These are phyloP conservation scores for Neofusicoccum ribis DNA, from an alignment of 2,329 filamentous ascomycete genomes.

Conservation along the genomic window DNA sequence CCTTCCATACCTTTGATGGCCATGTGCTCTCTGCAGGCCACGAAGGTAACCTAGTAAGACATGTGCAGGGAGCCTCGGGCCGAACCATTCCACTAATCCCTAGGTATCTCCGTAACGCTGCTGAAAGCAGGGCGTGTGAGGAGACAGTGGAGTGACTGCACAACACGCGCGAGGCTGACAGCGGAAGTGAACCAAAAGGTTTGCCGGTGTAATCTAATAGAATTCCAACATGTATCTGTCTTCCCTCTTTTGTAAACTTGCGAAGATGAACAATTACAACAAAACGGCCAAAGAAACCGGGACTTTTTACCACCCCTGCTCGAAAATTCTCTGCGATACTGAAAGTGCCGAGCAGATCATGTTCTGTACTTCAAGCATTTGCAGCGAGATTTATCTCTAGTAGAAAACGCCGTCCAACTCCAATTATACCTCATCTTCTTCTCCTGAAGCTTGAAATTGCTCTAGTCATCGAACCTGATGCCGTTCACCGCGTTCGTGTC, in stretches of 20 bases:
- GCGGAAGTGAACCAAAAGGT: neutral
- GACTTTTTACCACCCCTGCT: neutral
- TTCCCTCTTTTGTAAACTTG: neutral
- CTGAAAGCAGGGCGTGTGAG: neutral
- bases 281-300: neutral
- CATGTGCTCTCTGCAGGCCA: neutral
- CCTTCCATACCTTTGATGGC: neutral
- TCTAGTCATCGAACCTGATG: slow-evolving; percentile 88
- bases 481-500: slow-evolving; percentile 80
- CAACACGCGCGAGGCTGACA: neutral
- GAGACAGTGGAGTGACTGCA: slow-evolving; percentile 12
- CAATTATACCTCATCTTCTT: neutral
- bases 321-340: neutral
- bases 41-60: neutral
- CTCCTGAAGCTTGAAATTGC: neutral
- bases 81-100: slow-evolving; percentile 2
- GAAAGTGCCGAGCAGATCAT: neutral
- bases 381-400: neutral
- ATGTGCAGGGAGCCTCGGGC: neutral
- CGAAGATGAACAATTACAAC: neutral
- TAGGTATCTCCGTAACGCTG: neutral
- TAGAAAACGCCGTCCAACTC: neutral
- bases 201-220: neutral
- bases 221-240: neutral
- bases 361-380: neutral